phyloP scores from a whole-genome alignment of 352 stramenopile species.

The Phytopythium boreale region DNA sequence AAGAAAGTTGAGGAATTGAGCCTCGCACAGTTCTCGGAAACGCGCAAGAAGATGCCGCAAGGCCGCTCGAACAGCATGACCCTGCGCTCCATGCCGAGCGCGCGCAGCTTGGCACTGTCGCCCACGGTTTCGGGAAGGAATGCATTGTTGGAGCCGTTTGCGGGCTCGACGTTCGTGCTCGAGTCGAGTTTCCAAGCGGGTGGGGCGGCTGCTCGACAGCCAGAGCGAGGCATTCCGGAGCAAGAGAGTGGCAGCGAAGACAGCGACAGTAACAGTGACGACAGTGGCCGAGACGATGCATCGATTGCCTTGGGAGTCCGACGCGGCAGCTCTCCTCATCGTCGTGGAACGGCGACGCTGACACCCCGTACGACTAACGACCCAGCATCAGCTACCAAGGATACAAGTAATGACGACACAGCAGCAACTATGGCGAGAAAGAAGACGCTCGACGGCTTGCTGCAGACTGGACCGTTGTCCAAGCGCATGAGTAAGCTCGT shows the following conservation, averaged over 20 bases:
- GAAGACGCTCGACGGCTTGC: constrained; percentile 43
- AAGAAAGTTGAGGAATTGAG: constrained; percentile 23
- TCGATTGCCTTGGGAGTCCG: neutral
- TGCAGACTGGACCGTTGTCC: constrained; percentile 18
- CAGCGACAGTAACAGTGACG: neutral
- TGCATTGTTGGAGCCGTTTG: constrained; percentile 10
- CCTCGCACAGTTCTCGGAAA: constrained; percentile 34
- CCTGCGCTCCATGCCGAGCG: constrained; percentile 5
- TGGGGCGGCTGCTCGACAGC: neutral
- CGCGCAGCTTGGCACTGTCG: constrained; percentile 2
- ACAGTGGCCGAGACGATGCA: neutral
- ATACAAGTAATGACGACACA: neutral
- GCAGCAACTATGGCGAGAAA: constrained; percentile 25
- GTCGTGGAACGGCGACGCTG: neutral
- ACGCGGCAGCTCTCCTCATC: neutral
- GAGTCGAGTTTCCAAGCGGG: constrained; percentile 14
- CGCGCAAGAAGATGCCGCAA: constrained; percentile 16
- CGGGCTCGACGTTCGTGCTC: constrained; percentile 20
- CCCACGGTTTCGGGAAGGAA: constrained; percentile 13
- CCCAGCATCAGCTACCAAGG: neutral
- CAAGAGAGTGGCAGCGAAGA: constrained; percentile 4
- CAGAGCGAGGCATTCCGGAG: neutral
- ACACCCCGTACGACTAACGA: constrained; percentile 1
- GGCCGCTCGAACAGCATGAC: constrained; percentile 11
- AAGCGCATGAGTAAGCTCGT: constrained; percentile 27